These are phyloP conservation scores for Fusarium odoratissimum DNA, from an alignment of 2,329 filamentous ascomycete genomes.

Conservation along the genomic window DNA sequence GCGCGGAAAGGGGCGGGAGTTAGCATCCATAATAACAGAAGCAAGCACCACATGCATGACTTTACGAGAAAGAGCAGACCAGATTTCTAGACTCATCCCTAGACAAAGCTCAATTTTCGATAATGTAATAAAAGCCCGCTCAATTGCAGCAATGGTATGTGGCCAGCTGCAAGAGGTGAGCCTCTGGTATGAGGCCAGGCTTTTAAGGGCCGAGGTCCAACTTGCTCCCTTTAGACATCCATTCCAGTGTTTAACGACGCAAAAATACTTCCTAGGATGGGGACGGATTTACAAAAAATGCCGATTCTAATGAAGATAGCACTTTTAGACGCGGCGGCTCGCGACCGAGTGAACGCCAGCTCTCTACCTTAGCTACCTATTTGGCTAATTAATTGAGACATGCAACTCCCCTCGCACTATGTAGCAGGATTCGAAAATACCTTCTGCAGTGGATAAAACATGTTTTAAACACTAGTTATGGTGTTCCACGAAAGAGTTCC, in stretches of 20 bases:
- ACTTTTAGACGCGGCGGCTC: not conserved
- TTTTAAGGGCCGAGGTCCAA: constrained; percentile 8
- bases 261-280: not conserved
- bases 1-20: not conserved
- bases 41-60: not conserved
- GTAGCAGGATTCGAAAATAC: not conserved
- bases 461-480: not conserved
- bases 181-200: constrained; percentile 36
- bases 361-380: not conserved
- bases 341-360: not conserved
- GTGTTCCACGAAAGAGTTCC: not conserved
- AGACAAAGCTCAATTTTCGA: not conserved
- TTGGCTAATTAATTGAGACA: not conserved
- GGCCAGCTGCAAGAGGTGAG: constrained; percentile 2
- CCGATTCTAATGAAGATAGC: not conserved
- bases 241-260: constrained; percentile 25
- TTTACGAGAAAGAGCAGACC: not conserved
- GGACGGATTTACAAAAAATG: not conserved
- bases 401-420: not conserved
- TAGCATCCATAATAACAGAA: not conserved
- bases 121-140: not conserved
- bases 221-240: constrained; percentile 17
- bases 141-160: constrained; percentile 24
- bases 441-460: not conserved
- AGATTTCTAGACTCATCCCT: constrained; percentile 19